phyloP scores from a whole-genome alignment of 129 eudicot genomes.

The Chrysanthemum lavandulifolium region DNA sequence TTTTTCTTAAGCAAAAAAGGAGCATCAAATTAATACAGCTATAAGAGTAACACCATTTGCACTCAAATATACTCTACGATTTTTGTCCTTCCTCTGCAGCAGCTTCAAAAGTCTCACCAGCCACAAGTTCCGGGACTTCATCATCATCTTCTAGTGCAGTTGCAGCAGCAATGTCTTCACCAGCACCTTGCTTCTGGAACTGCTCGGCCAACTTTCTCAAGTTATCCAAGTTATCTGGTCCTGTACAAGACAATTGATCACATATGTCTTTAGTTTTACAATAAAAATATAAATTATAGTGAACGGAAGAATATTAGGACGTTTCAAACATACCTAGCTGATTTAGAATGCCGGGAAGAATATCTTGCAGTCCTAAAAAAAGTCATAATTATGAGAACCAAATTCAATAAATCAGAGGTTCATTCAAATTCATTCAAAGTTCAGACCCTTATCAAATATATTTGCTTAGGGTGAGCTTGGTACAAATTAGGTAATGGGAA shows the following conservation, averaged over 20 bases:
- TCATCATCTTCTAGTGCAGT: conserved; percentile 50
- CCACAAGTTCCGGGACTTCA: conserved; percentile 70
- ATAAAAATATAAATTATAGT: neutral
- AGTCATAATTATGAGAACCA: neutral
- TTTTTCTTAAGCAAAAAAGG: no score
- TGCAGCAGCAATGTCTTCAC: conserved; percentile 22
- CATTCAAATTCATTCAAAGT: no score
- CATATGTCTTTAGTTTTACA: neutral
- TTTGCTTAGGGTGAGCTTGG: no score
- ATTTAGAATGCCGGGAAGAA: conserved; percentile 79
- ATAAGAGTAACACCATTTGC: no score
- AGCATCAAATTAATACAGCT: no score
- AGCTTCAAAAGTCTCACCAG: conserved; percentile 74
- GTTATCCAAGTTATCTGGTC: conserved; percentile 72
- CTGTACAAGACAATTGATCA: conserved; percentile 27
- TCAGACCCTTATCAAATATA: no score
- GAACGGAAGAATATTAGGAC: neutral
- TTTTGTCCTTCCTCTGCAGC: conserved; percentile 53
- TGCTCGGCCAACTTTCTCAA: conserved; percentile 67
- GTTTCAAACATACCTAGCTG: conserved; percentile 63
- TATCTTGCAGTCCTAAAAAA: conserved; percentile 63
- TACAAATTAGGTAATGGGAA: no score
- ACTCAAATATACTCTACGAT: no score
- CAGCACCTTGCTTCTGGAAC: conserved; percentile 58
- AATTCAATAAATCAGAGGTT: neutral